Evolutionary conservation across 2,329 filamentous ascomycete genomes (phyloP), one percentile per base, ranked within the genome.

Genomic region (Aspergillus sp.): DNA sequence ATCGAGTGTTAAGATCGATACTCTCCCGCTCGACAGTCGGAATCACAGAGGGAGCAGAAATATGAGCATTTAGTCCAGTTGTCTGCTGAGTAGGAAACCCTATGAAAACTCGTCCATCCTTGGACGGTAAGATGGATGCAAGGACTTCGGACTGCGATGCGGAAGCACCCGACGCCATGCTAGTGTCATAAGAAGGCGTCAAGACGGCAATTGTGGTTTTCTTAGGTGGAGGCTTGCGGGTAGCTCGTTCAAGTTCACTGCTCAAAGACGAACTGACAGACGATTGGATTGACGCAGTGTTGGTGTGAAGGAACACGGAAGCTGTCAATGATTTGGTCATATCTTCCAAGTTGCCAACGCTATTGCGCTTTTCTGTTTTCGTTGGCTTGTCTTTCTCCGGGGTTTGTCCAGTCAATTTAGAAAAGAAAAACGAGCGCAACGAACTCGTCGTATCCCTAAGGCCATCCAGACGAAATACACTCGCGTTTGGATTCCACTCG

Each of bases 61-160:
- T 86, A 66, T 98, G 93, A 64, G 94, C 86, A 13, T 91, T 87
- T 23, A 91, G 83, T 47, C 91, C 93, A 0, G 94, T 98, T 0
- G 93, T 98, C 71, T 98, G 93, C 57, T 91, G 90, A 1, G 93
- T 98, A 3, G 93, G 91, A 62, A 98, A 98, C 0, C 93, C 93
- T 61, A 98, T 98, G 61, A 97, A 98, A 47, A 98, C 87, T 46
- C 88, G 84, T 5, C 93, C 93, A 58, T 88, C 87, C 66, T 90
- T 94, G 49, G 81, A 89, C 2, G 93, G 93, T 4, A 97, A 71
- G 1, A 98, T 90, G 1, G 90, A 93, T 1, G 86, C 81, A 66
- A 98, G 96, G 6, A 98, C 83, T 62, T 95, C 88, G 23, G 66
- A 66, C 19, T 64, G 58, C 5, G 61, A 60, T 19, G 62, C 57